Percentiles rank a stretch among this genome's conserved stretches.
Conservation (phyloP, 768 basidiomycete species). For the Psilocybe tampanensis region DNA sequence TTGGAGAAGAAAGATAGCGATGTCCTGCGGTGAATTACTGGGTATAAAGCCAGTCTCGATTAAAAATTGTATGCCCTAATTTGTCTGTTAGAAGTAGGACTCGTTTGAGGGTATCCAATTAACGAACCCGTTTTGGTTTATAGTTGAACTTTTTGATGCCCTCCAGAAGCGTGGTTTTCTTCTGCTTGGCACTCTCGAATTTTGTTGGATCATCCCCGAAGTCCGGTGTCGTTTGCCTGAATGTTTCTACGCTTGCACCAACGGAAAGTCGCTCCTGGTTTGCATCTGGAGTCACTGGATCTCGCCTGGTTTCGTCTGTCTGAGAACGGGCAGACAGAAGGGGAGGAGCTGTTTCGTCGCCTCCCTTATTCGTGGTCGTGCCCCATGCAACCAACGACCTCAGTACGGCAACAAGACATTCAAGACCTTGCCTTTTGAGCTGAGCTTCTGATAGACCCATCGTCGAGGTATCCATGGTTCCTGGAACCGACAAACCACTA, state of each 20-base stretch:
- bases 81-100: not conserved
- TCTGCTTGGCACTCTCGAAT: slow-evolving; percentile 95
- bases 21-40: slow-evolving; percentile 67
- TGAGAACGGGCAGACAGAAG: slow-evolving; percentile 46
- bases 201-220: slow-evolving; percentile 85
- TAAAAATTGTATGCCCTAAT: slow-evolving; percentile 86
- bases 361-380: slow-evolving; percentile 49
- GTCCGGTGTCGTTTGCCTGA: slow-evolving; percentile 77
- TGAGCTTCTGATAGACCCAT: slow-evolving; percentile 82
- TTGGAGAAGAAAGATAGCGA: slow-evolving; percentile 82
- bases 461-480: slow-evolving; percentile 65
- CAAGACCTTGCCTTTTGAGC: slow-evolving; percentile 89
- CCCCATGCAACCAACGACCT: slow-evolving; percentile 94
- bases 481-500: slow-evolving; percentile 63
- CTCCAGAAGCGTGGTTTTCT: slow-evolving; percentile 92
- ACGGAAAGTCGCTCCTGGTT: slow-evolving; percentile 58
- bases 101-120: not conserved
- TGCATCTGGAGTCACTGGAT: slow-evolving; percentile 56
- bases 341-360: slow-evolving; percentile 39
- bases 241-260: slow-evolving; percentile 51
- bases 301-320: slow-evolving; percentile 53
- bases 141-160: slow-evolving; percentile 98
- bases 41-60: slow-evolving; percentile 87
- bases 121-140: slow-evolving; percentile 91
- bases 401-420: slow-evolving; percentile 87